Percentiles rank a stretch among this genome's conserved stretches.
Conservation (phyloP, 805 yeast species). For the Nakazawaea anatomiae region DNA sequence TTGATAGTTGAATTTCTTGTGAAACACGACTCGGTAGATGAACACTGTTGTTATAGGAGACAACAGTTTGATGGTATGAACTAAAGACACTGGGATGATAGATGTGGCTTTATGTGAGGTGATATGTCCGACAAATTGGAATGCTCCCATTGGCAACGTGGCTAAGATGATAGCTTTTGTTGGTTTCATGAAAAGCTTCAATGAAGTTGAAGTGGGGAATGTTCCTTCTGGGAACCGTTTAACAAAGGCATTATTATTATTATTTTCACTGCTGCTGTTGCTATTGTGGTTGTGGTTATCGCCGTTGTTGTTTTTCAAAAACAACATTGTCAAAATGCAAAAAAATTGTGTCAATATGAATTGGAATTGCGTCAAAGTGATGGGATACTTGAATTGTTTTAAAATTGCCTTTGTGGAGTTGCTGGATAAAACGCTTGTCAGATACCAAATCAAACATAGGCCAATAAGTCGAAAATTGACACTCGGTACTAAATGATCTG, state of each 20-base stretch:
- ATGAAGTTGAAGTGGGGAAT: slow-evolving; percentile 33
- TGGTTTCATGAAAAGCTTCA: slow-evolving; percentile 45
- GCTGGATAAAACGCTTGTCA: slow-evolving; percentile 71
- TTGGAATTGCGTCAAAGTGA: slow-evolving; percentile 86
- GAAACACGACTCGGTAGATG: slow-evolving; percentile 62
- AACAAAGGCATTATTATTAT: slow-evolving; percentile 17
- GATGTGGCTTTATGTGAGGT: slow-evolving; percentile 91
- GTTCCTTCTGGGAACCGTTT: slow-evolving; percentile 42
- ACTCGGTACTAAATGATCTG: not conserved
- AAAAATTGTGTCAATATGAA: slow-evolving; percentile 65
- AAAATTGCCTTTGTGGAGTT: slow-evolving; percentile 78
- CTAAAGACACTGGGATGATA: slow-evolving; percentile 87
- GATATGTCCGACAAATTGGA: slow-evolving; percentile 89
- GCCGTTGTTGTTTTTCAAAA: slow-evolving; percentile 22
- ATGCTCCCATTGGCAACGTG: slow-evolving; percentile 90
- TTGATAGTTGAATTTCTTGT: slow-evolving; percentile 46
- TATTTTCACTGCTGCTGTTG: not conserved
- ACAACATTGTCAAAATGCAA: slow-evolving; percentile 40
- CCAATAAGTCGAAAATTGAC: slow-evolving; percentile 4
- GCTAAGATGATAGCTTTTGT: slow-evolving; percentile 46
- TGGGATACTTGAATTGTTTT: slow-evolving; percentile 66
- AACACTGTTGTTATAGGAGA: slow-evolving; percentile 86
- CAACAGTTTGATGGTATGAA: slow-evolving; percentile 89
- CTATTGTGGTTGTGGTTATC: slow-evolving; percentile 10
- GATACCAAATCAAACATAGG: slow-evolving; percentile 75